phyloP scores from a whole-genome alignment of 345 rosid genomes.

The Orychophragmus violaceus region DNA sequence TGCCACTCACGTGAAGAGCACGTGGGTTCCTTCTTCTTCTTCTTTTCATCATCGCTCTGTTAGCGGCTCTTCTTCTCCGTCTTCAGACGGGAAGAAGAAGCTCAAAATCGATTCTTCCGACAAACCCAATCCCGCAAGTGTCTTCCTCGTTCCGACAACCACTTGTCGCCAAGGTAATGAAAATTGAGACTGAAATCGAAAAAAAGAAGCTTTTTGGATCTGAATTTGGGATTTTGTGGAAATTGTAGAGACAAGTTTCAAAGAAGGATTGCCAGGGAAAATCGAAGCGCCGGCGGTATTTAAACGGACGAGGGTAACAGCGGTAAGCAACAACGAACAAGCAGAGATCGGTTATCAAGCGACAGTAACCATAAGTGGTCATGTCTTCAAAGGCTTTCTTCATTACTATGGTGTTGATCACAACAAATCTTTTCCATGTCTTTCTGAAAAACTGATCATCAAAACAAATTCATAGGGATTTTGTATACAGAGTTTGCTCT shows the following conservation, averaged over 20 bases:
- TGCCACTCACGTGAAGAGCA: conserved; percentile 76
- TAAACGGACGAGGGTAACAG: conserved; percentile 74
- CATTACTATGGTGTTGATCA: conserved; percentile 61
- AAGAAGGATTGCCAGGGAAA: conserved; percentile 66
- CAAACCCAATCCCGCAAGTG: conserved; percentile 31
- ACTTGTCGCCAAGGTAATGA: conserved; percentile 44
- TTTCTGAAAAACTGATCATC: not conserved
- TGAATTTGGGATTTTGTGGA: not conserved
- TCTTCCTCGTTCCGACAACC: conserved; percentile 35
- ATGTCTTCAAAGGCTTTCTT: conserved; percentile 76
- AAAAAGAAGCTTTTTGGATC: not conserved
- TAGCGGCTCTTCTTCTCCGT: conserved; percentile 39
- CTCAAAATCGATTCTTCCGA: conserved; percentile 34
- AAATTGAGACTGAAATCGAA: not conserved
- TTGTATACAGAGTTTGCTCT: conserved; percentile 4
- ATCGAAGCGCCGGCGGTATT: conserved; percentile 86
- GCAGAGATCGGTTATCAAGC: conserved; percentile 87
- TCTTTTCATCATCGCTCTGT: conserved; percentile 31
- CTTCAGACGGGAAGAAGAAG: conserved; percentile 50
- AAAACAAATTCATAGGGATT: not conserved
- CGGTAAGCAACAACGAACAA: conserved; percentile 48
- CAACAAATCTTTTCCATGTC: conserved; percentile 30
- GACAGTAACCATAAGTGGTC: conserved; percentile 76
- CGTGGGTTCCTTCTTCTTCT: conserved; percentile 66
- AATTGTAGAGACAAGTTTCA: conserved; percentile 51